Base-by-base conservation (phyloP, 2,329 filamentous ascomycete species). In the Sordariomycetes sp. region DNA sequence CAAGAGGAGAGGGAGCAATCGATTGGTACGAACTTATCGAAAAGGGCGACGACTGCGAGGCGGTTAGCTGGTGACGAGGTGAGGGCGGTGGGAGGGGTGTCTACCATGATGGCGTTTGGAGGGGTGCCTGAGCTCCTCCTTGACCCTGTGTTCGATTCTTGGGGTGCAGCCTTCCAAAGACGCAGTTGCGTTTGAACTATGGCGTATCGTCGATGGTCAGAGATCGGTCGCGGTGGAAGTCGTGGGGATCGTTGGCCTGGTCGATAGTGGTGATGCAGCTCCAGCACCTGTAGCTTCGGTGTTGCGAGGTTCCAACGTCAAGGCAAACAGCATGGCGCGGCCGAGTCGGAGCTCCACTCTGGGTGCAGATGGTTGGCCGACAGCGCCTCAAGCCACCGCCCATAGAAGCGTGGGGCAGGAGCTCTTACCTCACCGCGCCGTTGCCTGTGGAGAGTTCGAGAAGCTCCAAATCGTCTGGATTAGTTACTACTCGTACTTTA, bases 11-110 rank as follows among this genome's bases (percentile, higher is more conserved):
- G 33, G 36, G 29, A 37, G 25, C 18, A 36, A 18, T 30, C 34
- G 34, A 15, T 23, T 32, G 31, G 18, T 39, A 48, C 76, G 59
- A 72, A 94, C 87, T 95, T 80, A 94, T 94, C 61, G 86, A 82
- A 76, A 94, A 94, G 48, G 87, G 88, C 47, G 84, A 92, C 57
- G 80, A 79, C 87, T 94, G 57, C 39, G 44, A 23, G 17, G 35
- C 34, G 27, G 46, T 61, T 54, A 61, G 57, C 51, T 50, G 18
- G 24, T 34, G 32, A 15, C 24, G 15, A 11, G 34, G 34, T 48
- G 36, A 54, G 55, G 54, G 41, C 16, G 33, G 44, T 52, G 47
- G 54, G 52, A 45, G 43, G 38, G 28, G 26, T 15, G 34, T 15
- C 16, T 51, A 56, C 51, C 51, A 56, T 56, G 49, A 43, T 48